phyloP scores from a whole-genome alignment of 192 early-diverging fungal genomes.

The Obelidium mucronatum region DNA sequence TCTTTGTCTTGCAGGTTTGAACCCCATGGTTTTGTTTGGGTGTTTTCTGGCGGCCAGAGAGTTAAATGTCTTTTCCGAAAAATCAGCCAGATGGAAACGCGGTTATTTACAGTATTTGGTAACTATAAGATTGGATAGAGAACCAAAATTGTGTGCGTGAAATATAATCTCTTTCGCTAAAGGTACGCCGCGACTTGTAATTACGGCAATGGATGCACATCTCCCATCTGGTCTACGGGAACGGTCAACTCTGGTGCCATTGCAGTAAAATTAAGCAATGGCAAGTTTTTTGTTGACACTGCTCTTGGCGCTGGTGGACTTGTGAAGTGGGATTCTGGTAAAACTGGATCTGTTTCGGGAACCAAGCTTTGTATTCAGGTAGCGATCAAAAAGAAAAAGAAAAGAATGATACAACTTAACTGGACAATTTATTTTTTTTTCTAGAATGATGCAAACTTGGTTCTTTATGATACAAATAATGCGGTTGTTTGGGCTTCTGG shows the following conservation, averaged over 20 bases:
- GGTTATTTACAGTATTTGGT: neutral
- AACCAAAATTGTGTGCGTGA: too few relatives aligned
- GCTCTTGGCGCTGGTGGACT: neutral
- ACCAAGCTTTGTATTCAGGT: neutral
- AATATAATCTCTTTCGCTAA: too few relatives aligned
- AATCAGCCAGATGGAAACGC: neutral
- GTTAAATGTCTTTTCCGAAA: too few relatives aligned
- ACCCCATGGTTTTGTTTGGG: too few relatives aligned
- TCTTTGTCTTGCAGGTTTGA: neutral
- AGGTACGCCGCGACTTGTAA: neutral
- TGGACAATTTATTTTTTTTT: neutral
- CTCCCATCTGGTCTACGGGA: neutral
- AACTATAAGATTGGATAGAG: too few relatives aligned
- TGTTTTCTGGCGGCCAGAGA: too few relatives aligned
- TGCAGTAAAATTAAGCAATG: neutral
- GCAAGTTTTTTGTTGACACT: neutral
- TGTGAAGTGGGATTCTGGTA: neutral
- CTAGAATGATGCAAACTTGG: neutral
- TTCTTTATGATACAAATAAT: neutral
- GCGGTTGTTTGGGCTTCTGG: neutral
- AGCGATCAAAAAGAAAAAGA: too few relatives aligned
- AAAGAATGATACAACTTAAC: too few relatives aligned
- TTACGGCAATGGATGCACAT: neutral
- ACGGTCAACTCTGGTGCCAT: neutral
- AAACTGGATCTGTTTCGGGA: neutral